Percentiles rank a stretch among this genome's conserved stretches.
Evolutionary conservation across 768 basidiomycete species (phyloP).

Genomic region (Russula foetens): DNA sequence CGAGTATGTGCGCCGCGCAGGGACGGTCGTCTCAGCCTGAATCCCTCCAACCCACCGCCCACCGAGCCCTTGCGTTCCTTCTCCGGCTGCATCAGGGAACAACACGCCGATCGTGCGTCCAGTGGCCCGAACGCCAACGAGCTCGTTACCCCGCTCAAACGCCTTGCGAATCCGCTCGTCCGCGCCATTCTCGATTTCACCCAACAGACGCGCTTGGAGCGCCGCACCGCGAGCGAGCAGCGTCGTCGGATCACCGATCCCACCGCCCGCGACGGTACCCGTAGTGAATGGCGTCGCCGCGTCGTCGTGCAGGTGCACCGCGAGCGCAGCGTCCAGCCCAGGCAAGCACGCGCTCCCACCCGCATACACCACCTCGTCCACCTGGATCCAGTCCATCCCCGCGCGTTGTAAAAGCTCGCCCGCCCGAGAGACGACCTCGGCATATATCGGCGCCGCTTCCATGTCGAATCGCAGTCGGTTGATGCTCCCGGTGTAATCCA

Average conservation of each 20-base stretch:
- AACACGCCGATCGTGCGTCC: slow-evolving; percentile 56
- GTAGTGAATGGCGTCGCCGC: slow-evolving; percentile 57
- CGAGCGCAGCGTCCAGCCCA: slow-evolving; percentile 56
- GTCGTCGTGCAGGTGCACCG: slow-evolving; percentile 50
- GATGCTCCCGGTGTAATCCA: slow-evolving; percentile 76
- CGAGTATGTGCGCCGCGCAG: slow-evolving; percentile 50
- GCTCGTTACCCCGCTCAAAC: slow-evolving; percentile 37
- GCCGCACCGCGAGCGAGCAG: slow-evolving; percentile 73
- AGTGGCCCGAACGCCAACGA: slow-evolving; percentile 45
- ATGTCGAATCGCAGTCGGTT: slow-evolving; percentile 42
- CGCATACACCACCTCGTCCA: slow-evolving; percentile 76
- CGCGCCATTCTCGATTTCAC: slow-evolving; percentile 36
- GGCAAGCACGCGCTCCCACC: slow-evolving; percentile 70
- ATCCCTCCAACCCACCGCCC: slow-evolving; percentile 62
- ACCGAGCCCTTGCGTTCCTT: slow-evolving; percentile 37
- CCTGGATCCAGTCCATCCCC: slow-evolving; percentile 51
- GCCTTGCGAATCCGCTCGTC: slow-evolving; percentile 44
- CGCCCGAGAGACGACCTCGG: slow-evolving; percentile 43
- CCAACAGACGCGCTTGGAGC: slow-evolving; percentile 59
- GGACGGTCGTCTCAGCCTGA: slow-evolving; percentile 62
- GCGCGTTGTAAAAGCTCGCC: slow-evolving; percentile 43
- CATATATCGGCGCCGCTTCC: slow-evolving; percentile 49
- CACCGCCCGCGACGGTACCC: slow-evolving; percentile 63
- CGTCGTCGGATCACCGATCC: slow-evolving; percentile 69
- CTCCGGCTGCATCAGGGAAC: slow-evolving; percentile 40